Evolutionary conservation across 805 yeast species (phyloP).

Genomic region (Starmera dryadoides): DNA sequence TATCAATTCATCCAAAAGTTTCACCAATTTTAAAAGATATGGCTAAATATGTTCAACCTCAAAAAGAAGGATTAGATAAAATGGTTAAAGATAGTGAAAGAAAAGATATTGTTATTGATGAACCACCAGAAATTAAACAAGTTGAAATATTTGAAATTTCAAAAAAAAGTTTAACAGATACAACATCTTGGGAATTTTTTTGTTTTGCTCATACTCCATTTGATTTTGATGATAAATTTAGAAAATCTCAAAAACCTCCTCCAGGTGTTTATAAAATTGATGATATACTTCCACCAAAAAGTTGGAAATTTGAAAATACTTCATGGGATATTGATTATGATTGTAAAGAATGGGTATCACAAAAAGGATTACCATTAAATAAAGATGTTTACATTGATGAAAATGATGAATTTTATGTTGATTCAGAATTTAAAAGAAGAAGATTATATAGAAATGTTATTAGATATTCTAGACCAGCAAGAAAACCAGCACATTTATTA

Average conservation of each 20-base stretch:
- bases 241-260: slow-evolving; percentile 51
- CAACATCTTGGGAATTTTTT: slow-evolving; percentile 55
- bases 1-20: slow-evolving; percentile 54
- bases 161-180: slow-evolving; percentile 46
- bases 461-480: slow-evolving; percentile 35
- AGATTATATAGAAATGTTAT: slow-evolving; percentile 46
- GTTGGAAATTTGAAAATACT: slow-evolving; percentile 65
- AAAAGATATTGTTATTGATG: slow-evolving; percentile 61
- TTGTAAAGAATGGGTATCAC: slow-evolving; percentile 44
- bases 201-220: slow-evolving; percentile 50
- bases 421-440: slow-evolving; percentile 49
- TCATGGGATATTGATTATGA: slow-evolving; percentile 61
- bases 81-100: slow-evolving; percentile 29
- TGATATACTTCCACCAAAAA: slow-evolving; percentile 57
- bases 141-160: slow-evolving; percentile 79
- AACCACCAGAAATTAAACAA: slow-evolving; percentile 46
- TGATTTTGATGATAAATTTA: slow-evolving; percentile 36
- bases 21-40: slow-evolving; percentile 20
- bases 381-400: slow-evolving; percentile 22
- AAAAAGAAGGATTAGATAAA: slow-evolving; percentile 23
- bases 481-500: slow-evolving; percentile 19
- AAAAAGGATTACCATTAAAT: slow-evolving; percentile 28
- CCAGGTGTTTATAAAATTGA: slow-evolving; percentile 49
- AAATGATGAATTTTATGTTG: slow-evolving; percentile 43
- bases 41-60: slow-evolving; percentile 14